Evolutionary conservation across 352 stramenopile genomes (phyloP), one percentile per base, ranked within the genome.

Genomic region (Globisporangium echinulatum): DNA sequence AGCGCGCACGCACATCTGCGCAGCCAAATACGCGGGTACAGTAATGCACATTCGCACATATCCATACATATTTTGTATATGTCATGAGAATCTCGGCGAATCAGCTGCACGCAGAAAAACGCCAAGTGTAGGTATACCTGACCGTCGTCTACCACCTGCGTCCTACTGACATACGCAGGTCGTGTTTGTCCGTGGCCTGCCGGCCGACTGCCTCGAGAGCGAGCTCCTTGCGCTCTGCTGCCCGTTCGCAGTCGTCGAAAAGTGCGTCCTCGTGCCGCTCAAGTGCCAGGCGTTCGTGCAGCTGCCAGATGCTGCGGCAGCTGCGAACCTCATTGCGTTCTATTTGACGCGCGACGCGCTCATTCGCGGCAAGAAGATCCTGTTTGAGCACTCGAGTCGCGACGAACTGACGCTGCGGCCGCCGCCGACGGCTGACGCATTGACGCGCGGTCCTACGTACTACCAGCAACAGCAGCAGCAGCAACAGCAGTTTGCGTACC

Each of bases 221-320:
- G 84, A 93, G 58, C 72, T 93, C 36, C 76, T 93, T 33, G 84
- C 84, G 48, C 72, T 93, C 39, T 90, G 82, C 61, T 90, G 78
- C 38, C 84, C 84, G 4, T 93, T 93, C 58, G 81, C 84, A 10
- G 77, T 88, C 3, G 84, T 93, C 8, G 84, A 93, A 61, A 93
- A 93, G 62, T 73, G 74, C 53, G 66, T 91, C 19, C 63, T 93
- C 67, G 84, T 90, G 58, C 73, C 79, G 14, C 74, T 82, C 17
- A 91, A 90, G 62, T 75, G 75, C 63, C 77, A 90, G 64, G 84
- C 84, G 40, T 90, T 93, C 65, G 79, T 93, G 46, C 81, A 93
- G 60, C 71, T 93, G 4, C 79, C 84, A 3, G 81, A 93, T 51
- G 71, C 79, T 33, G 54, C 70, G 6, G 73, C 84, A 5, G 81